phyloP scores from a whole-genome alignment of 352 stramenopile genomes.

The Pythium sukuiense region DNA sequence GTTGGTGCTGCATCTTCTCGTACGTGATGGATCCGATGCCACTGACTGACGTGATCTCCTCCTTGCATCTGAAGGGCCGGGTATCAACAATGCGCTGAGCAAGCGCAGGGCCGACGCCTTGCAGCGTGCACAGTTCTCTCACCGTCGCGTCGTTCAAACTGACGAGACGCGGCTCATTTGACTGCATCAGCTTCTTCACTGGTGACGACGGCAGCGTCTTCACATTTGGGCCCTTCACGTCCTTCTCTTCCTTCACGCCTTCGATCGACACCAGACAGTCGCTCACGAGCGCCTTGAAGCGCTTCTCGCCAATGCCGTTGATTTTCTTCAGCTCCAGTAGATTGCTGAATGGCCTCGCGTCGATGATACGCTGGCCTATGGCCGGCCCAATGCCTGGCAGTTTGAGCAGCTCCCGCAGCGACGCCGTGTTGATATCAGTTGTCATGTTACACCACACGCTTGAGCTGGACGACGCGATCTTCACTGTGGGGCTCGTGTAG shows the following conservation, averaged over 20 bases:
- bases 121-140: constrained; percentile 38
- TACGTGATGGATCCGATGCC: constrained; percentile 46
- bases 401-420: constrained; percentile 31
- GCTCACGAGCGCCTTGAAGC: constrained; percentile 13
- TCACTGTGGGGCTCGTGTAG: background rate
- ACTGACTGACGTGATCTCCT: constrained; percentile 52
- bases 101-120: constrained; percentile 39
- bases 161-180: constrained; percentile 15
- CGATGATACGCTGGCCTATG: constrained; percentile 42
- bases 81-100: constrained; percentile 45
- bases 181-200: background rate
- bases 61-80: constrained; percentile 47
- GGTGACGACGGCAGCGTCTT: background rate
- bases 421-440: constrained; percentile 41
- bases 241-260: constrained; percentile 1
- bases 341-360: constrained; percentile 40
- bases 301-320: constrained; percentile 42
- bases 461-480: background rate
- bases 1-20: constrained; percentile 35
- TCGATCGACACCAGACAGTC: constrained; percentile 15
- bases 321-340: constrained; percentile 42
- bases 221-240: background rate
- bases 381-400: constrained; percentile 47
- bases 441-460: background rate
- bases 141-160: constrained; percentile 50